Conservation (phyloP, 345 rosid genomes). For the Eucalyptus polyanthemos region DNA sequence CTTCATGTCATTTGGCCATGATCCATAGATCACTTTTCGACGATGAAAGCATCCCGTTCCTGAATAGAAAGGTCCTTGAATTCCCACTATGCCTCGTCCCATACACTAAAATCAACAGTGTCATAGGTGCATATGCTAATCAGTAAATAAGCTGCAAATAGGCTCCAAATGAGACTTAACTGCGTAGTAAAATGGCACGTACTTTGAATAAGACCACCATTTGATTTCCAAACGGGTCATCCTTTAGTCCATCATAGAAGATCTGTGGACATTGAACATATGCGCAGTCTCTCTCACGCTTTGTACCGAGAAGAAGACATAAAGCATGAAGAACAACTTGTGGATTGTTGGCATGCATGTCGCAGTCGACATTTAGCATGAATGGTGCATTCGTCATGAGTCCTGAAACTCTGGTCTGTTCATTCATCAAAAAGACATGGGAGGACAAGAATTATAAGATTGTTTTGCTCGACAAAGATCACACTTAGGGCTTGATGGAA, state of each 20-base stretch:
- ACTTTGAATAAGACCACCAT: slow-evolving; percentile 10
- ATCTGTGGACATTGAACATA: slow-evolving; percentile 50
- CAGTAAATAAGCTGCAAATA: neutral
- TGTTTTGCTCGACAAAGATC: neutral
- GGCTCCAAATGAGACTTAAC: neutral
- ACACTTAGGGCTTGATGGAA: neutral
- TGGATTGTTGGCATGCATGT: slow-evolving; percentile 60
- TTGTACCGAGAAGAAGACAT: slow-evolving; percentile 26
- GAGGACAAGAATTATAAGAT: neutral
- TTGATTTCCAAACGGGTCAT: slow-evolving; percentile 29
- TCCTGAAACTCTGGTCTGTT: slow-evolving; percentile 40
- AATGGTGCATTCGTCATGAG: slow-evolving; percentile 61
- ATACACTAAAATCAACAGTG: neutral
- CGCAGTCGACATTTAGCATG: slow-evolving; percentile 77
- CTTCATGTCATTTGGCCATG: slow-evolving; percentile 10
- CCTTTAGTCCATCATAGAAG: slow-evolving; percentile 21
- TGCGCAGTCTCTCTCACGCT: slow-evolving; percentile 6
- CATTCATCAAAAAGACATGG: neutral
- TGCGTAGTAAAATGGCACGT: neutral
- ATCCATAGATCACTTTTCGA: slow-evolving; percentile 54
- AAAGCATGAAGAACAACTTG: slow-evolving; percentile 34
- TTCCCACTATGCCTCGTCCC: slow-evolving; percentile 31
- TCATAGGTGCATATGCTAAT: neutral
- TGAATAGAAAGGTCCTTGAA: slow-evolving; percentile 40
- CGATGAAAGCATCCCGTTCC: slow-evolving; percentile 69